Conservation (phyloP, 768 basidiomycete species). For the Podaxis sp. region DNA sequence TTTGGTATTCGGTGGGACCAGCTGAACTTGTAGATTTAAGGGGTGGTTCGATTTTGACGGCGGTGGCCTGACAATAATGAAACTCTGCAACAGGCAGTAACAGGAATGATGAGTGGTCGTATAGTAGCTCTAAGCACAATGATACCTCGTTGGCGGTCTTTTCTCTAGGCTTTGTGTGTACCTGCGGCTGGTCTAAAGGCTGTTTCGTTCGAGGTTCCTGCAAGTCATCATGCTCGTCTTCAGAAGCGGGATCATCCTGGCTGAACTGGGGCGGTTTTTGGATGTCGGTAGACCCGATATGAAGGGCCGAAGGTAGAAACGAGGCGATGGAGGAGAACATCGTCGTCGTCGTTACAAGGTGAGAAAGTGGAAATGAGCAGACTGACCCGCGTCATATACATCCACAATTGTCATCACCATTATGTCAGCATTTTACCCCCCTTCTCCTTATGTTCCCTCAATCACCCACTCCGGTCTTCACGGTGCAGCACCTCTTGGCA, state of each 20-base stretch:
- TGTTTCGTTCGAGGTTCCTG: slow-evolving; percentile 10
- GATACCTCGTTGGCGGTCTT: slow-evolving; percentile 29
- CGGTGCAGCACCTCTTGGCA: not conserved
- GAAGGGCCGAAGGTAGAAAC: slow-evolving; percentile 48
- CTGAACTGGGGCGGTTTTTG: slow-evolving; percentile 23
- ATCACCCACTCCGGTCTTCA: not conserved
- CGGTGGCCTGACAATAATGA: slow-evolving; percentile 90
- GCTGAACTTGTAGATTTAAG: slow-evolving; percentile 88
- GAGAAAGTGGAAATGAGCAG: slow-evolving; percentile 5
- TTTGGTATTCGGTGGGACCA: slow-evolving; percentile 68
- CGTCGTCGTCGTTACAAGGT: slow-evolving; percentile 9
- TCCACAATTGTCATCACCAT: not conserved
- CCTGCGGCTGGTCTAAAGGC: slow-evolving; percentile 12
- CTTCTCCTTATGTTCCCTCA: not conserved
- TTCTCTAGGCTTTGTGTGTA: slow-evolving; percentile 15
- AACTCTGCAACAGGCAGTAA: slow-evolving; percentile 51
- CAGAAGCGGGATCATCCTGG: slow-evolving; percentile 22
- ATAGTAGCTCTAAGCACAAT: not conserved
- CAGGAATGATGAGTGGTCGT: not conserved
- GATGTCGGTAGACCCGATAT: slow-evolving; percentile 25
- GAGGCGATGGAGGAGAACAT: slow-evolving; percentile 56
- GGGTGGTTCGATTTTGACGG: slow-evolving; percentile 84
- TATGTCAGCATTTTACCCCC: slow-evolving; percentile 9
- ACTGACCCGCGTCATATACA: slow-evolving; percentile 12
- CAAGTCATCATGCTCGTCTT: slow-evolving; percentile 31